Base-by-base conservation (phyloP, 108 stramenopile genomes). In the Schizochytrium sp. region DNA sequence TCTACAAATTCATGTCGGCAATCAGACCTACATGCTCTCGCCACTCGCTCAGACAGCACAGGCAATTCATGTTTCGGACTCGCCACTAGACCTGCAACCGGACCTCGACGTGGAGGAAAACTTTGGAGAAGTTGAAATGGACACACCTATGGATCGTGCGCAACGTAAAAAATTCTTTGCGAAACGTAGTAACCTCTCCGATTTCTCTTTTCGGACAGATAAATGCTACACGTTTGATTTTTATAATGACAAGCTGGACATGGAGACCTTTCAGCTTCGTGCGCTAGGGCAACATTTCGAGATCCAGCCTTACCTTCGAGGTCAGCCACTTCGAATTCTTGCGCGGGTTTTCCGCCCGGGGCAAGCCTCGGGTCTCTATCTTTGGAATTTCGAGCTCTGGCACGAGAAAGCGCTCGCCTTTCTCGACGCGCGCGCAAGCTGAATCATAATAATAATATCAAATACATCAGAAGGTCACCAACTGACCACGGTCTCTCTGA, bases 311-410 rank as follows among this genome's bases (percentile, higher is more conserved):
- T 83, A 83, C 76, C 28, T 83, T 8, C 45, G 51, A 12, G 76
- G 76, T 45, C 76, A 83, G 76, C 76, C 76, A 55, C 76, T 83
- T 6, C 76, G 76, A 12, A 45, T 83, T 43, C 76, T 83, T 23
- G 19, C 76, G 10, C 6, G 76, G 0, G 4, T 83, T 23, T 83
- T 83, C 51, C 12, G 23, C 10, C n/a, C 45, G 0, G 76, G 76
- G 0, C 43, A 83, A 16, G 23, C 76, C 19, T n/a, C 2, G 6
- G 25, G 16, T 0, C 45, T 53, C n/a, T 83, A 83, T 34, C 76
- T 83, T 45, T 83, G 76, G 76, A 83, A 83, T 34, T 83, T 83
- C 48, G 76, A 83, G 76, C 45, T 83, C 28, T 83, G 76, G 76
- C 76, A 83, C 51, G 76, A 83, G 48, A 83, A 53, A 18, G 76